These are phyloP conservation scores for Fusarium pseudoanthophilum DNA, from an alignment of 2,329 filamentous ascomycete species.

Conservation along the genomic window DNA sequence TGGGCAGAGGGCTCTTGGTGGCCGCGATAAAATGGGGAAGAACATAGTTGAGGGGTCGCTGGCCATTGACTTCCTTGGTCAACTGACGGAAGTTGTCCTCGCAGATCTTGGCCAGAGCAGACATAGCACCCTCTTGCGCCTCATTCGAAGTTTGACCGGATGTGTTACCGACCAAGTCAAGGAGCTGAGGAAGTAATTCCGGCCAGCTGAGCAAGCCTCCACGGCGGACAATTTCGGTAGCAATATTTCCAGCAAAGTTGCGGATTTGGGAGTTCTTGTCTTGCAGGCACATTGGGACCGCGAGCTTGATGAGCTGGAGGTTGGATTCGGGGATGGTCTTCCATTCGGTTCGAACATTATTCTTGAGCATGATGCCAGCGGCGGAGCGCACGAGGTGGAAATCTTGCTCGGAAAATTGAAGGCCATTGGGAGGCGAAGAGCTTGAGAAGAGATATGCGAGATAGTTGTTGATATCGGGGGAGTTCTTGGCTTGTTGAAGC, in stretches of 20 bases:
- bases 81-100: conserved; percentile 92
- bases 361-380: conserved; percentile 95
- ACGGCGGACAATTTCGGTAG: conserved; percentile 87
- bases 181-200: conserved; percentile 84
- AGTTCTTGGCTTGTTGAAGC: conserved; percentile 87
- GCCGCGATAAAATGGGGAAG: conserved; percentile 92
- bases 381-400: conserved; percentile 85
- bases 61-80: conserved; percentile 87
- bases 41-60: conserved; percentile 87
- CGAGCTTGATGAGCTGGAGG: conserved; percentile 80
- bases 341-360: conserved; percentile 82
- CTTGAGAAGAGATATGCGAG: conserved; percentile 90
- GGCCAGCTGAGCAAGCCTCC: conserved; percentile 93
- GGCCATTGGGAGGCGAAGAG: conserved; percentile 67
- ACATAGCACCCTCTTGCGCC: conserved; percentile 93
- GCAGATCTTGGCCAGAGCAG: conserved; percentile 92
- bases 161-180: conserved; percentile 80
- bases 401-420: conserved; percentile 68
- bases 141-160: conserved; percentile 73
- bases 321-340: conserved; percentile 79
- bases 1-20: conserved; percentile 78
- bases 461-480: conserved; percentile 97
- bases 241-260: conserved; percentile 90
- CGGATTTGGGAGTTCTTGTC: conserved; percentile 86
- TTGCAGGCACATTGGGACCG: conserved; percentile 81